Evolutionary conservation across 192 early-diverging fungal species (phyloP), one percentile per base, ranked within the genome.

Genomic region (Obelidium mucronatum): DNA sequence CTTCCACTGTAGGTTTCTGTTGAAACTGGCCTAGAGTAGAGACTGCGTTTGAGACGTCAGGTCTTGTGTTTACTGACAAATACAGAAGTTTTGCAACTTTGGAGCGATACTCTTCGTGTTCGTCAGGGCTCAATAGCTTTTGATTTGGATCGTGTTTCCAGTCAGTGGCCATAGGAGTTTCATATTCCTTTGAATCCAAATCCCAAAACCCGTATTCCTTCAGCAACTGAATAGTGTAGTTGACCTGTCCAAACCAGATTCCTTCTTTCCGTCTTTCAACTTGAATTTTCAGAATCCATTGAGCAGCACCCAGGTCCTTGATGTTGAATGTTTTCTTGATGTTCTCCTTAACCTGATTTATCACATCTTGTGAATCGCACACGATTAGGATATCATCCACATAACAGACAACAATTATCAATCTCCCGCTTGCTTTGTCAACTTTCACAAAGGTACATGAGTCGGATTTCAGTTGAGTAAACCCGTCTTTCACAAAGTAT

Each of bases 341-440:
- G 17, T 6, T 28, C 11, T 60, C 30, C 26, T 26, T 60, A 11
- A 60, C 17, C 8, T 60, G 6, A 8, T 6, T 28, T n/a, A 60
- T 17, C 30, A 26, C 17, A n/a, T 60, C 26, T 6, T 26, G 17
- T 15, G 11, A 8, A 26, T 13, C 11, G 28, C n/a, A 15, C 26
- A 26, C 30, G 6, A 60, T n/a, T 26, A 60, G 58, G 26, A 60
- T 26, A 60, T 60, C 58, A 60, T 60, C 58, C 11, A 60, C 58
- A 60, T 60, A 60, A 30, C 11, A 11, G 30, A 6, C 11, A 13
- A 60, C 58, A 15, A 26, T 26, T 26, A 60, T 28, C 8, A 51
- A 13, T 51, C 28, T 60, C 28, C n/a, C 58, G 11, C 15, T 8
- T 30, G 17, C 8, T n/a, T n/a, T n/a, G 58, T 60, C 30, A 8